Evolutionary conservation across 495 filamentous ascomycete species (phyloP).

Genomic region (Stereocaulon alpinum): DNA sequence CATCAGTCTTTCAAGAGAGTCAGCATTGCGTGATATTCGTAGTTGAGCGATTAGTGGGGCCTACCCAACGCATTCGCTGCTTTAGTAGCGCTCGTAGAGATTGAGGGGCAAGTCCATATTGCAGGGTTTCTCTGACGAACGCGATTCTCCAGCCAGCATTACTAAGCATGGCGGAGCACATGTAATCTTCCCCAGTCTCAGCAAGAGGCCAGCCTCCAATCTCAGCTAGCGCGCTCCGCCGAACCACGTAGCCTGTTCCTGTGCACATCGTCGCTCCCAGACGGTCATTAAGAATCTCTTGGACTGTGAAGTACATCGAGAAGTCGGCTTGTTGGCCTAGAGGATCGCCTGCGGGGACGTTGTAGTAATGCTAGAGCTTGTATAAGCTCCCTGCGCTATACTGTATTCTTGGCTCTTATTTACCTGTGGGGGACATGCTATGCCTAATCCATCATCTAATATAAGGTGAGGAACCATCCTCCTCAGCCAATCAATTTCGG

Average conservation of each 20-base stretch:
- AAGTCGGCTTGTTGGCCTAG: constrained; percentile 38
- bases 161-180: constrained; percentile 36
- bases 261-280: constrained; percentile 41
- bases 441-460: constrained; percentile 34
- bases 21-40: too few species aligned
- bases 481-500: constrained; percentile 41
- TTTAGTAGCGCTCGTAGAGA: neutral
- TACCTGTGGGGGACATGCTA: constrained; percentile 40
- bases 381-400: neutral
- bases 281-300: constrained; percentile 40
- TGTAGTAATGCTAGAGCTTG: constrained; percentile 38
- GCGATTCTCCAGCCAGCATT: constrained; percentile 41
- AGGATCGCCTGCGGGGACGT: constrained; percentile 39
- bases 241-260: constrained; percentile 41
- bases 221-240: constrained; percentile 36
- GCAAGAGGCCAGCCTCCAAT: constrained; percentile 43
- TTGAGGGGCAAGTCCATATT: neutral
- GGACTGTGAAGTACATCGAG: constrained; percentile 35
- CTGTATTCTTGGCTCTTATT: neutral
- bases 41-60: too few species aligned
- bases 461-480: constrained; percentile 39
- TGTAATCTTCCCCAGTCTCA: constrained; percentile 41
- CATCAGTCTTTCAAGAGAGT: too few species aligned
- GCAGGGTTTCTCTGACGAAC: constrained; percentile 9
- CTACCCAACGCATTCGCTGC: constrained; percentile 4